Percentiles rank a stretch among this genome's conserved stretches.
These are phyloP conservation scores for Yarrowia bubula DNA, from an alignment of 805 yeast genomes.

Conservation along the genomic window DNA sequence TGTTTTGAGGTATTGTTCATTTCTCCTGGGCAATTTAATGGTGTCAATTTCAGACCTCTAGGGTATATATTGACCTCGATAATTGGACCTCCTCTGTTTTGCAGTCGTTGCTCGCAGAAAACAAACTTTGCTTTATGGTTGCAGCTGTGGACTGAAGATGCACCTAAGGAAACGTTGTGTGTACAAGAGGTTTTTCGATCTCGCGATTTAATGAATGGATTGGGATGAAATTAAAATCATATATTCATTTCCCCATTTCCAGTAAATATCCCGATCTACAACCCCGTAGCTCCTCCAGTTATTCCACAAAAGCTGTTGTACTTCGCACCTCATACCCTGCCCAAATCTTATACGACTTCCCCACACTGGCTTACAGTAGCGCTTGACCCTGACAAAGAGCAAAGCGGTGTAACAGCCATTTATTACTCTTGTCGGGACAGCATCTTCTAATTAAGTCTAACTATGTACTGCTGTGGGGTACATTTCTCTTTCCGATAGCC, in stretches of 20 bases:
- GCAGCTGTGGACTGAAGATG: not conserved
- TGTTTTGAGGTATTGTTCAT: too few relatives aligned
- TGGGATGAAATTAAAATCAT: not conserved
- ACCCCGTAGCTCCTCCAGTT: not conserved
- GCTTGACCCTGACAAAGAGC: not conserved
- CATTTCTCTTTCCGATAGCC: not conserved
- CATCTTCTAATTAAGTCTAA: not conserved
- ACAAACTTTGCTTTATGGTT: not conserved
- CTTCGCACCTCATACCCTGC: not conserved
- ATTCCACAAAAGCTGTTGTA: not conserved
- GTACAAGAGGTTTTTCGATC: not conserved
- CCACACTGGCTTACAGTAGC: constrained; percentile 11
- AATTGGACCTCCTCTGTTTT: not conserved
- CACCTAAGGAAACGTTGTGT: not conserved
- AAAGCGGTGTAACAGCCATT: not conserved
- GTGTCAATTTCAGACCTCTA: not conserved
- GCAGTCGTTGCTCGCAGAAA: not conserved
- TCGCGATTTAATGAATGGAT: not conserved
- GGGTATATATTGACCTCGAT: too few relatives aligned
- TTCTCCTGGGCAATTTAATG: too few relatives aligned
- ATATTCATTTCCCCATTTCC: accelerated
- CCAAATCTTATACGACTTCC: not conserved
- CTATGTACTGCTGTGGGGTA: constrained; percentile 4
- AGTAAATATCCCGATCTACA: not conserved
- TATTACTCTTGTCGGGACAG: not conserved